phyloP scores from a whole-genome alignment of 148 eudicot species.

The Rhododendron griersonianum region DNA sequence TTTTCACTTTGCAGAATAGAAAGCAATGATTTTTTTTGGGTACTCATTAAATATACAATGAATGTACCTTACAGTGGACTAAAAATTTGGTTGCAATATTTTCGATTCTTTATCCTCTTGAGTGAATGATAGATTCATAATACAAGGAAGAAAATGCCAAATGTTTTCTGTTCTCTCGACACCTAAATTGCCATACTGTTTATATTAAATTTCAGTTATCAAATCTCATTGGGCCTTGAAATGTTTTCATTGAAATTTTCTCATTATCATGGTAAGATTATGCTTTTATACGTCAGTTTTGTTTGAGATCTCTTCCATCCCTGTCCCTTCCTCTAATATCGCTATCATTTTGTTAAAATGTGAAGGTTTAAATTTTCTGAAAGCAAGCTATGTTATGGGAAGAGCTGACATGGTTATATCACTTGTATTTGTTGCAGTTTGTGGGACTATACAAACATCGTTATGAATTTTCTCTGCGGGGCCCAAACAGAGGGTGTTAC shows the following conservation, averaged over 20 bases:
- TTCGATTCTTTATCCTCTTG: background rate
- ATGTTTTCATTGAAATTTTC: background rate
- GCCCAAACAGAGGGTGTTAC: constrained; percentile 30
- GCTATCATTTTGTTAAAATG: background rate
- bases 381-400: background rate
- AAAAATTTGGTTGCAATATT: background rate
- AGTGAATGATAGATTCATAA: background rate
- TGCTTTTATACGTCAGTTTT: background rate
- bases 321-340: too few relatives aligned
- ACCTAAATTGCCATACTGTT: background rate
- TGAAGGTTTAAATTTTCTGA: background rate
- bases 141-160: background rate
- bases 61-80: background rate
- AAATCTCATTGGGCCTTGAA: background rate
- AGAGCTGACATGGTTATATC: constrained; percentile 5
- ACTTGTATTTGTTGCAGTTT: constrained; percentile 54
- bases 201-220: background rate
- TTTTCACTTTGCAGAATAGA: background rate
- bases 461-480: constrained; percentile 90
- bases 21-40: background rate
- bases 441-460: constrained; percentile 95
- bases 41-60: background rate
- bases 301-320: background rate
- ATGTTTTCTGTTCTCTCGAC: background rate
- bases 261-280: background rate